phyloP scores from a whole-genome alignment of 2,329 filamentous ascomycete genomes.

The Paradendryphiella salina region DNA sequence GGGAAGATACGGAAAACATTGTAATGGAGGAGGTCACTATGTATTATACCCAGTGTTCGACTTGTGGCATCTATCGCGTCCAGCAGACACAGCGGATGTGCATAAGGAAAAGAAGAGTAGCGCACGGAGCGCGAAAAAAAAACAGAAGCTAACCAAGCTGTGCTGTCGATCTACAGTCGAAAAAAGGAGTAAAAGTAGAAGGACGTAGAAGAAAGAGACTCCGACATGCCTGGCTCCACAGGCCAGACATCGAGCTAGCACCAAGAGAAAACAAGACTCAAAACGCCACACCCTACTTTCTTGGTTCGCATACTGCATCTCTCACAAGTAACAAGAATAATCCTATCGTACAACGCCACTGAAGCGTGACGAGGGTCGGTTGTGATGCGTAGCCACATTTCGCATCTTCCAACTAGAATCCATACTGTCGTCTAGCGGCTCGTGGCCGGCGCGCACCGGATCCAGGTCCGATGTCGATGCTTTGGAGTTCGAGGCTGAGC shows the following conservation, averaged over 20 bases:
- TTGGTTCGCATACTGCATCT: not conserved
- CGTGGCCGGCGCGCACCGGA: constrained; percentile 27
- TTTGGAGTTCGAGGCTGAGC: constrained; percentile 70
- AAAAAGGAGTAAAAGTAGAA: not conserved
- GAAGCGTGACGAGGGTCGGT: not conserved
- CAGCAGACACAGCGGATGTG: too few relatives aligned
- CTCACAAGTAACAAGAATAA: not conserved
- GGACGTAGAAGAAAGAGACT: not conserved
- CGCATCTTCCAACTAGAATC: constrained; percentile 10
- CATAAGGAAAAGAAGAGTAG: too few relatives aligned
- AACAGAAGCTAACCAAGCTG: too few relatives aligned
- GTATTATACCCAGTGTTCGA: too few relatives aligned
- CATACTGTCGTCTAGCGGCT: constrained; percentile 18
- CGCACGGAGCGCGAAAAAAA: too few relatives aligned
- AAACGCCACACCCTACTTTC: not conserved
- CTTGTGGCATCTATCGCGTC: too few relatives aligned
- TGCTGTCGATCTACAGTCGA: too few relatives aligned
- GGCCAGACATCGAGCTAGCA: constrained; percentile 8
- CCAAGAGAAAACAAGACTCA: not conserved
- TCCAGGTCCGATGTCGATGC: constrained; percentile 51
- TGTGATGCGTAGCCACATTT: not conserved
- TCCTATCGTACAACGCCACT: constrained; percentile 12
- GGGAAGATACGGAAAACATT: too few relatives aligned
- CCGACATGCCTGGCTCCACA: constrained; percentile 10
- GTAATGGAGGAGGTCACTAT: too few relatives aligned